These are phyloP conservation scores for Panicum miliaceum DNA, from an alignment of 176 grass and related monocot species.

Conservation along the genomic window DNA sequence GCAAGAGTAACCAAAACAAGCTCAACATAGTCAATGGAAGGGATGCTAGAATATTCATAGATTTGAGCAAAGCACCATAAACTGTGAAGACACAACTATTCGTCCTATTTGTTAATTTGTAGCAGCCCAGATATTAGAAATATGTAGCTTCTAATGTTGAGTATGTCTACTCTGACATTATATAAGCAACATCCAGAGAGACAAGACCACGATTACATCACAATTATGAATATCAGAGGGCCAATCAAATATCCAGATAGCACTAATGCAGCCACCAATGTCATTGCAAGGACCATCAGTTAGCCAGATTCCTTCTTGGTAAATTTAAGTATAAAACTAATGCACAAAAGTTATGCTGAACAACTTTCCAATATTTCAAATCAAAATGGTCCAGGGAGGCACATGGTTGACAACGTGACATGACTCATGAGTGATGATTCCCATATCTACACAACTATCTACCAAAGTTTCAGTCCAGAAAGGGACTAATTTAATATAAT, in stretches of 20 bases:
- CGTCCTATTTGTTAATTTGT: not conserved
- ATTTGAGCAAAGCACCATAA: slow-evolving; percentile 15
- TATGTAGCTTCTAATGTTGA: not conserved
- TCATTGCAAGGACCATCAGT: not conserved
- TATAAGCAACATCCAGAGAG: not conserved
- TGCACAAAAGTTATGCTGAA: not conserved
- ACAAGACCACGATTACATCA: not conserved
- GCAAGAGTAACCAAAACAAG: slow-evolving; percentile 6
- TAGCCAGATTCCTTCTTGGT: slow-evolving; percentile 13
- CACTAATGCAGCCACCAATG: not conserved
- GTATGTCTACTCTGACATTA: not conserved
- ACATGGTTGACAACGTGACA: slow-evolving; percentile 30
- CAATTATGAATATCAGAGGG: not conserved
- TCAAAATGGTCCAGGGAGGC: slow-evolving; percentile 16
- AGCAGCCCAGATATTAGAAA: not conserved
- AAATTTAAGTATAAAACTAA: not conserved
- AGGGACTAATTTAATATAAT: not conserved
- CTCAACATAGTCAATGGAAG: not conserved
- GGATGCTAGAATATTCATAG: not conserved
- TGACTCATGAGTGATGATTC: not conserved
- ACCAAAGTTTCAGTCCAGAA: not conserved
- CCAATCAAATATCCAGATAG: slow-evolving; percentile 6
- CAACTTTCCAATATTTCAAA: not conserved
- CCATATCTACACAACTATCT: not conserved
- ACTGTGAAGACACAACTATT: not conserved